Conservation (phyloP, 140 eudicot genomes). For the Ambrosia hybrid region DNA sequence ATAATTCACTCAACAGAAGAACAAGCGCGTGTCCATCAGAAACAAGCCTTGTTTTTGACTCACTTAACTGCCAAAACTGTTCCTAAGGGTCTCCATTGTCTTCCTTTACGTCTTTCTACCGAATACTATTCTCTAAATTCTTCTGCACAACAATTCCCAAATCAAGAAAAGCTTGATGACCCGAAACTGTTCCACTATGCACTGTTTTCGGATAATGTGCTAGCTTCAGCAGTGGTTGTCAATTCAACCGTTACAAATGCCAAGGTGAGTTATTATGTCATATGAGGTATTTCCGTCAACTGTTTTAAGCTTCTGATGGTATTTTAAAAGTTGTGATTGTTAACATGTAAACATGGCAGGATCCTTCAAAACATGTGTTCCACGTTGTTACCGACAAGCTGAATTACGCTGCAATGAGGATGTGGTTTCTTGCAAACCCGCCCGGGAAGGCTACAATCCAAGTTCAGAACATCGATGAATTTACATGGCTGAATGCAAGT, state of each 20-base stretch:
- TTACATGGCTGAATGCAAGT: slow-evolving; percentile 97
- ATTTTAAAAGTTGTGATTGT: not conserved
- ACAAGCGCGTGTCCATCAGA: slow-evolving; percentile 85
- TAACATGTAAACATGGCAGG: slow-evolving; percentile 42
- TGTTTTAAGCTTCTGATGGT: not conserved
- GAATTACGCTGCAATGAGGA: slow-evolving; percentile 94
- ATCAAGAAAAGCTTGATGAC: slow-evolving; percentile 30
- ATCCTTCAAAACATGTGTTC: slow-evolving; percentile 76
- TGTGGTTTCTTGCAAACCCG: slow-evolving; percentile 96
- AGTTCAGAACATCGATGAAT: slow-evolving; percentile 87
- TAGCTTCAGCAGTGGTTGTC: slow-evolving; percentile 92
- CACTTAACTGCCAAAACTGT: slow-evolving; percentile 94
- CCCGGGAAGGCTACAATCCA: slow-evolving; percentile 75
- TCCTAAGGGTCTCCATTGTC: slow-evolving; percentile 98
- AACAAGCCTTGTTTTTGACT: slow-evolving; percentile 89
- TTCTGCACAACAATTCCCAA: slow-evolving; percentile 57
- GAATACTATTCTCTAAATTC: slow-evolving; percentile 72
- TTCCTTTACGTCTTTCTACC: slow-evolving; percentile 84
- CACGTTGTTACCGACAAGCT: slow-evolving; percentile 92
- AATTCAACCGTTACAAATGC: slow-evolving; percentile 84
- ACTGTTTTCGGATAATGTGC: slow-evolving; percentile 76
- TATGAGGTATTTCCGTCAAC: not conserved
- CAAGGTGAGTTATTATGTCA: slow-evolving; percentile 52
- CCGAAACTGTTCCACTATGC: slow-evolving; percentile 84
- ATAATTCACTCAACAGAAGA: slow-evolving; percentile 97